Evolutionary conservation across 148 eudicot genomes (phyloP).

Genomic region (Cornus suecica): DNA sequence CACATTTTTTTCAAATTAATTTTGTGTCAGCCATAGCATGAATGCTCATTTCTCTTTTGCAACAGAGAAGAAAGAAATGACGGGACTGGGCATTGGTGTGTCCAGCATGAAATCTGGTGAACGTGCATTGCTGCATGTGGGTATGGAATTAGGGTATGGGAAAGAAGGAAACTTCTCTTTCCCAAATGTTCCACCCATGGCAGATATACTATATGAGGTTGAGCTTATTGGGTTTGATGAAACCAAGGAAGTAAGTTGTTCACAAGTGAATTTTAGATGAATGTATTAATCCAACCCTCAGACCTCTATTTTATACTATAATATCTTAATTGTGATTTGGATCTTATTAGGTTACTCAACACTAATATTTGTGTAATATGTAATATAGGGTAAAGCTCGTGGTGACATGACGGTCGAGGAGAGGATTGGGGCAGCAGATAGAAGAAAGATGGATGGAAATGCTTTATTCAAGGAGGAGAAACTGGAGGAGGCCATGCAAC

Average conservation of each 20-base stretch:
- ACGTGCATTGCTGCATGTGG: slow-evolving; percentile 81
- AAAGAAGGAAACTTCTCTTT: slow-evolving; percentile 96
- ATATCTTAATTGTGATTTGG: slow-evolving; percentile 1
- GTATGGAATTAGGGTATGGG: slow-evolving; percentile 91
- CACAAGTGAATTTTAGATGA: neutral
- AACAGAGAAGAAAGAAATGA: slow-evolving; percentile 91
- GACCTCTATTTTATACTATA: too few species aligned
- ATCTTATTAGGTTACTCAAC: neutral
- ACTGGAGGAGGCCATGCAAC: slow-evolving; percentile 94
- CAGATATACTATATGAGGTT: slow-evolving; percentile 86
- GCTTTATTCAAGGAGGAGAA: slow-evolving; percentile 88
- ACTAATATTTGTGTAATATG: neutral
- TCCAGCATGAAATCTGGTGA: slow-evolving; percentile 91
- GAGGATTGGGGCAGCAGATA: slow-evolving; percentile 92
- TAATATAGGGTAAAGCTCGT: slow-evolving; percentile 80
- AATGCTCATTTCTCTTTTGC: slow-evolving; percentile 2
- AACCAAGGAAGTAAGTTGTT: slow-evolving; percentile 70
- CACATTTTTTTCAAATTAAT: slow-evolving; percentile 1
- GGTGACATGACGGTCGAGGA: slow-evolving; percentile 99
- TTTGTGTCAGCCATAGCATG: neutral
- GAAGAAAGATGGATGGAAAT: slow-evolving; percentile 98
- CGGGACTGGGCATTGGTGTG: slow-evolving; percentile 78
- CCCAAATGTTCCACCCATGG: slow-evolving; percentile 96
- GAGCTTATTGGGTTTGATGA: slow-evolving; percentile 97
- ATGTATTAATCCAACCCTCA: neutral